Evolutionary conservation across 495 filamentous ascomycete species (phyloP), one percentile per base, ranked within the genome.

Genomic region (Aspergillus diversus): DNA sequence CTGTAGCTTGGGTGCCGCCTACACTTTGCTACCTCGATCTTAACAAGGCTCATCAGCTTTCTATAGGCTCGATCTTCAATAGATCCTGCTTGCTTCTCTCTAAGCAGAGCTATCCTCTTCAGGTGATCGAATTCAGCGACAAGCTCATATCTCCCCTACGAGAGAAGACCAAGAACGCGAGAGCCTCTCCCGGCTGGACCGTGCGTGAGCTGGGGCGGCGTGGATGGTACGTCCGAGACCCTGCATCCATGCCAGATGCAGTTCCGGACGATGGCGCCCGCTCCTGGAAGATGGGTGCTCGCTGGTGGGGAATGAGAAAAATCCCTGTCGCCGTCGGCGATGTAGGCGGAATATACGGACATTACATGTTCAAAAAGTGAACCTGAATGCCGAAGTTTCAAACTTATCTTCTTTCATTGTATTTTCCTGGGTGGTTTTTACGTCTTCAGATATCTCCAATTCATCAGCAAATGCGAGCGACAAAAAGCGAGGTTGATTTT

Each of bases 221-320:
- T 77, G 89, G 89, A 64, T 94, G 80, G 92, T 95, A 79, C 66
- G 89, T 88, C 7, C 78, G 85, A 6, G 81, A 83, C 50, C 75
- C 77, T 15, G 73, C 76, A 2, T 71, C 75, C n/a, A 63, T 77
- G 68, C 70, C 76, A 16, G 48, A 71, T 15, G 60, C 66, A 37
- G 66, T 69, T 35, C 16, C 69, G 16, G 77, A 81, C 39, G 75
- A 85, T 42, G 89, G 88, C 6, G 74, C 82, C 35, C 81, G 89
- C 33, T 69, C 71, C 57, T 96, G 92, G 92, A 96, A 96, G 80
- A 91, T 92, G 90, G 92, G 92, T 12, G 91, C 91, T n/a, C 84
- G 84, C 61, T 89, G 85, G 77, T 95, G 92, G 92, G 92, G 92
- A 15, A 92, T 92, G 86, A 84, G 90, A 48, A 96, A 96, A 81